These are phyloP conservation scores for Moesziomyces sp. DNA, from an alignment of 1,284 basidiomycete genomes.

Conservation along the genomic window DNA sequence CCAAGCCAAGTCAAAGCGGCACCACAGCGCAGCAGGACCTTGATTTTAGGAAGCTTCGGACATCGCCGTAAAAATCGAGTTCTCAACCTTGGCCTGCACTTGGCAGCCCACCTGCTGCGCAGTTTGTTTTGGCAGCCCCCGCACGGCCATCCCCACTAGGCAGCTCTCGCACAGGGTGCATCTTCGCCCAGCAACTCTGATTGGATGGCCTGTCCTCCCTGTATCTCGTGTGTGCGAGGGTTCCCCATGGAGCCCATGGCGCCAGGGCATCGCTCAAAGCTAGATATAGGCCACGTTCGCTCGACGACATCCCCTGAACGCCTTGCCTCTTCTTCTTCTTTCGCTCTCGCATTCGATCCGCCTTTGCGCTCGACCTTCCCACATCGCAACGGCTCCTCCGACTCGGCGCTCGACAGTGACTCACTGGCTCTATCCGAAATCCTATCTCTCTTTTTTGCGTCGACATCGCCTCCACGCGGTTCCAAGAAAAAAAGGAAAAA, in stretches of 20 bases:
- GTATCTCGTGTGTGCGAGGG: too few species aligned
- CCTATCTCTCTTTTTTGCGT: background rate
- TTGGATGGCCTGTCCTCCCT: background rate
- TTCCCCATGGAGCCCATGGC: background rate
- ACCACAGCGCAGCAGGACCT: background rate
- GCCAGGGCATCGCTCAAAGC: background rate
- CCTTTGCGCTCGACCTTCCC: background rate
- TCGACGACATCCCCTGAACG: background rate
- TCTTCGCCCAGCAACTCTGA: background rate
- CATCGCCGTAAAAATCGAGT: background rate
- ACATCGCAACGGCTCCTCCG: background rate
- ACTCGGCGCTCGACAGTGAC: background rate
- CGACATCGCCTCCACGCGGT: background rate
- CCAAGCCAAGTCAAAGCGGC: background rate
- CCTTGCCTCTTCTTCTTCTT: background rate
- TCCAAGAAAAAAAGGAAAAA: background rate
- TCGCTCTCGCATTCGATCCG: background rate
- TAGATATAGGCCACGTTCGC: background rate
- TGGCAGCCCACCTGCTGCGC: background rate
- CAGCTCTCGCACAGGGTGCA: background rate
- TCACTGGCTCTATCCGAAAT: background rate
- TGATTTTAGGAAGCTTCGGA: background rate
- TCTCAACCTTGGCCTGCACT: background rate
- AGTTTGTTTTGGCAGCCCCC: background rate
- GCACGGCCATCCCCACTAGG: background rate